Evolutionary conservation across 768 basidiomycete genomes (phyloP).

Genomic region (Russula sp.): DNA sequence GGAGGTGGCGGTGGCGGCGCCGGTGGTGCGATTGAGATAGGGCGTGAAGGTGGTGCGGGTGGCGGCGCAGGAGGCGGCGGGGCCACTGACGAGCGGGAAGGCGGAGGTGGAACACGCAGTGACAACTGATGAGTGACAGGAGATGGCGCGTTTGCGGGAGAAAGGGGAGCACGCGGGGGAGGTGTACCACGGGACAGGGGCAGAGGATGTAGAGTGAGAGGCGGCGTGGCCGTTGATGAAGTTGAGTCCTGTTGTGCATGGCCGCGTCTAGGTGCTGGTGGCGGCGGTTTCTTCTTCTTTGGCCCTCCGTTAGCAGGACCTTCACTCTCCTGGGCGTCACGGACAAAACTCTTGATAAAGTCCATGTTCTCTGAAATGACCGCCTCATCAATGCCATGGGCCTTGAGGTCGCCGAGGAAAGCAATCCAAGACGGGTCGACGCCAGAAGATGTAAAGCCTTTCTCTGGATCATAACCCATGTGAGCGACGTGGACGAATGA

Average conservation of each 20-base stretch:
- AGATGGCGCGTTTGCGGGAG: constrained; percentile 32
- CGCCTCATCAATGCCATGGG: constrained; percentile 61
- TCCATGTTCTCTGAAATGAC: constrained; percentile 76
- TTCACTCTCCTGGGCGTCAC: constrained; percentile 43
- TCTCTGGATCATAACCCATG: constrained; percentile 88
- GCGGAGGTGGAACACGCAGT: constrained; percentile 34
- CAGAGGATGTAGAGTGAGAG: constrained; percentile 45
- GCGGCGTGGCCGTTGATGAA: constrained; percentile 40
- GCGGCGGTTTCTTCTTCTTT: constrained; percentile 38
- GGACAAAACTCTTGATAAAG: constrained; percentile 83
- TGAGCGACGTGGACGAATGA: constrained; percentile 90
- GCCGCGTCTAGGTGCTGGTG: constrained; percentile 39
- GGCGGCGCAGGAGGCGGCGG: constrained; percentile 33
- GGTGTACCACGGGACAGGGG: constrained; percentile 36
- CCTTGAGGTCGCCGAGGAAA: constrained; percentile 63
- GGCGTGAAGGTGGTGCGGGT: constrained; percentile 39
- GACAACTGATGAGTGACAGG: constrained; percentile 36
- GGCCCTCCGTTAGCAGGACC: constrained; percentile 11
- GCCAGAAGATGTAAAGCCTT: constrained; percentile 80
- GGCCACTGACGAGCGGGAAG: constrained; percentile 38
- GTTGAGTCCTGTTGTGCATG: constrained; percentile 35
- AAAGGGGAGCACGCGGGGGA: constrained; percentile 38
- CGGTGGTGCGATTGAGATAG: constrained; percentile 35
- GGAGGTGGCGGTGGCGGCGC: constrained; percentile 42
- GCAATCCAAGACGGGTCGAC: constrained; percentile 89